Percentiles rank a stretch among this genome's conserved stretches.
These are phyloP conservation scores for Exophiala calicioides DNA, from an alignment of 2,329 filamentous ascomycete species.

Conservation along the genomic window DNA sequence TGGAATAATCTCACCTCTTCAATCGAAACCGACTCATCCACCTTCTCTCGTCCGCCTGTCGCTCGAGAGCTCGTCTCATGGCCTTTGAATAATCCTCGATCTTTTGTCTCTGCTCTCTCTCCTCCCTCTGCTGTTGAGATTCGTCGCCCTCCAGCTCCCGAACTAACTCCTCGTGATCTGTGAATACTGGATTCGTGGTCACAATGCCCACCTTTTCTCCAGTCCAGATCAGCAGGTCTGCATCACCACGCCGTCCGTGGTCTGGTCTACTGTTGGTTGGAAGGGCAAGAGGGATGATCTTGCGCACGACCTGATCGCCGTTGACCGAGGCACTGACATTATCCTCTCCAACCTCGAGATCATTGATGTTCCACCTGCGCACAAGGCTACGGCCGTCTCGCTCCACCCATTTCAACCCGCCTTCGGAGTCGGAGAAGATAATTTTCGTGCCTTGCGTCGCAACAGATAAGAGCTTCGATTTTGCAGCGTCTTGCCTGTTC, in stretches of 20 bases:
- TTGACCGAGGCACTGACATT: constrained; percentile 10
- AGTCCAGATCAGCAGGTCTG: constrained; percentile 85
- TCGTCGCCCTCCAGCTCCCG: constrained; percentile 45
- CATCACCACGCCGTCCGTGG: constrained; percentile 63
- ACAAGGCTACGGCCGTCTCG: constrained; percentile 65
- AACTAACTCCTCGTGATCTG: constrained; percentile 40
- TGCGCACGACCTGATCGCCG: constrained; percentile 23
- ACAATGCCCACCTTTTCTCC: constrained; percentile 76
- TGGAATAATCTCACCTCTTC: constrained; percentile 17
- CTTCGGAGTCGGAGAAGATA: constrained; percentile 80
- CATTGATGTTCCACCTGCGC: constrained; percentile 60
- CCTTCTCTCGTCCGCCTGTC: constrained; percentile 75
- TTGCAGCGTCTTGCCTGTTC: constrained; percentile 81
- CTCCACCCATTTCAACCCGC: constrained; percentile 87
- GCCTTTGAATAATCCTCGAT: constrained; percentile 66
- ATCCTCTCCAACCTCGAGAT: constrained; percentile 31
- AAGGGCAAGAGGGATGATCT: constrained; percentile 43
- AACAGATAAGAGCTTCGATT: constrained; percentile 78
- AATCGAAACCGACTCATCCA: constrained; percentile 70
- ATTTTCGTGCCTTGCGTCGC: constrained; percentile 78
- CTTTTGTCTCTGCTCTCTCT: constrained; percentile 52
- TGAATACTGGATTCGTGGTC: constrained; percentile 35
- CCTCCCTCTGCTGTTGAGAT: constrained; percentile 35
- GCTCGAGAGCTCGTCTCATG: constrained; percentile 74
- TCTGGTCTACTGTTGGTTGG: constrained; percentile 57